These are phyloP conservation scores for Myriosclerotinia duriaeana DNA, from an alignment of 2,329 filamentous ascomycete species.

Conservation along the genomic window DNA sequence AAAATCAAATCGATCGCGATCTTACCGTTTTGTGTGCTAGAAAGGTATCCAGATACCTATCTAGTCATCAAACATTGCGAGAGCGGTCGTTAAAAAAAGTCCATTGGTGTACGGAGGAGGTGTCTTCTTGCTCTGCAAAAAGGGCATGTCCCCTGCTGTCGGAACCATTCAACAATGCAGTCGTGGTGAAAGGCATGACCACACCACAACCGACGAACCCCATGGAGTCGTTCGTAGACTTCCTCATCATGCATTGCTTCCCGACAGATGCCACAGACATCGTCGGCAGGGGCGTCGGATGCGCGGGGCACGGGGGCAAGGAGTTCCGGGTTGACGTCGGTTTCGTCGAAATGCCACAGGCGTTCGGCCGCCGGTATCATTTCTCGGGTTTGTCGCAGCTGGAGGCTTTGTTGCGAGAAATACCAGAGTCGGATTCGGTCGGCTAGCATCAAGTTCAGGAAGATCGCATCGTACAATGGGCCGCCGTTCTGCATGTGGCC, in stretches of 20 bases:
- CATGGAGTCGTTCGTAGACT: not conserved
- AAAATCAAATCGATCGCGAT: too few species aligned
- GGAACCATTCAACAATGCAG: conserved; percentile 1
- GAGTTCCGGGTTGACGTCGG: not conserved
- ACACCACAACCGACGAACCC: not conserved
- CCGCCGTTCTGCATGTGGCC: too few species aligned
- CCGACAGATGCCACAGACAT: not conserved
- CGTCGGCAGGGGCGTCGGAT: not conserved
- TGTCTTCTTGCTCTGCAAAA: not conserved
- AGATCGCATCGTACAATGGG: too few species aligned
- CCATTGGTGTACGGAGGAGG: not conserved
- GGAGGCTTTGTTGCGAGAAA: not conserved
- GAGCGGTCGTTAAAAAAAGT: too few species aligned
- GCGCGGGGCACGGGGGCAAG: not conserved
- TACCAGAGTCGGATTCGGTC: not conserved
- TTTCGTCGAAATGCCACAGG: not conserved
- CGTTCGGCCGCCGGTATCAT: not conserved
- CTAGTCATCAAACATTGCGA: too few species aligned
- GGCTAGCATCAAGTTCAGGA: rapidly evolving
- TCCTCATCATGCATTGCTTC: not conserved
- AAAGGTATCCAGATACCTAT: too few species aligned
- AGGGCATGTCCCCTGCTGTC: not conserved
- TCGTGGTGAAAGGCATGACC: not conserved
- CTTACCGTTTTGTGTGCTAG: too few species aligned
- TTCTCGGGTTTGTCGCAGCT: not conserved